phyloP scores from a whole-genome alignment of 1,284 basidiomycete species.

The Cronartium quercuum region DNA sequence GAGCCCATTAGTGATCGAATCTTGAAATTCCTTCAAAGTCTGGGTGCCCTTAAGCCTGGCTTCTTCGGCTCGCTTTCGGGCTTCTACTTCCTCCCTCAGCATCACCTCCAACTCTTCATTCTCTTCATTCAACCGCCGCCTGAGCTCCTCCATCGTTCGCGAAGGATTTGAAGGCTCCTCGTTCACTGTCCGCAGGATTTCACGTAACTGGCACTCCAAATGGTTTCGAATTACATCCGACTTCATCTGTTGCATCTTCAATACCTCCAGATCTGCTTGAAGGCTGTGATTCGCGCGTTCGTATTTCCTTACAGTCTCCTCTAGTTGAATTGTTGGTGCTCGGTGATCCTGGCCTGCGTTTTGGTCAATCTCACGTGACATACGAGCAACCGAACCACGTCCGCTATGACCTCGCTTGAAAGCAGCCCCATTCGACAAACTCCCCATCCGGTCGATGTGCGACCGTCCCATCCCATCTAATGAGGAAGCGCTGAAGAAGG shows the following conservation, averaged over 20 bases:
- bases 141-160: conserved; percentile 60
- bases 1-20: conserved; percentile 39
- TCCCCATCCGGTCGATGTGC: conserved; percentile 28
- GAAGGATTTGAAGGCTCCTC: conserved; percentile 62
- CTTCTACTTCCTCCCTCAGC: conserved; percentile 59
- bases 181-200: conserved; percentile 57
- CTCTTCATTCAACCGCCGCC: conserved; percentile 58
- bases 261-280: conserved; percentile 56
- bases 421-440: conserved; percentile 20
- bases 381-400: conserved; percentile 36
- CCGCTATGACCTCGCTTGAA: conserved; percentile 49
- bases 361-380: conserved; percentile 41
- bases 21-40: conserved; percentile 34
- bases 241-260: conserved; percentile 65
- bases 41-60: conserved; percentile 36
- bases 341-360: conserved; percentile 40
- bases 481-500: conserved; percentile 49
- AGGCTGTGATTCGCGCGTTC: conserved; percentile 36
- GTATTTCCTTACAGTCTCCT: conserved; percentile 41
- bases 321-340: conserved; percentile 46
- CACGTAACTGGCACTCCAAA: conserved; percentile 59
- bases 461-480: conserved; percentile 34
- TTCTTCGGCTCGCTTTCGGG: conserved; percentile 38
- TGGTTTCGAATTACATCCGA: conserved; percentile 64
- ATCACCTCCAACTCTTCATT: conserved; percentile 58